phyloP scores from a whole-genome alignment of 805 yeast species.

The Cyberlindnera bimundalis region DNA sequence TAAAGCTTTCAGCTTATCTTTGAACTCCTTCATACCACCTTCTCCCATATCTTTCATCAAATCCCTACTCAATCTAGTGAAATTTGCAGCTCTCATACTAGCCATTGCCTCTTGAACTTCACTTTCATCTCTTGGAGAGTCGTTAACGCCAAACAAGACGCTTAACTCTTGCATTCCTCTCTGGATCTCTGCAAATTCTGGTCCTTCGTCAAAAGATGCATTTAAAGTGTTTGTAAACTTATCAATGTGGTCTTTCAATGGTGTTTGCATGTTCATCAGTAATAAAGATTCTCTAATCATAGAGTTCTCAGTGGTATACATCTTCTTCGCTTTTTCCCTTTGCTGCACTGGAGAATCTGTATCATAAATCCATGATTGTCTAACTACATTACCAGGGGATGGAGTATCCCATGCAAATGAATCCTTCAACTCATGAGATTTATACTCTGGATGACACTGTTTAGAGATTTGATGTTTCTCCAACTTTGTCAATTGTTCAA shows the following conservation, averaged over 20 bases:
- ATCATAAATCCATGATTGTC: conserved; percentile 28
- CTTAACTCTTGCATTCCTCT: conserved; percentile 8
- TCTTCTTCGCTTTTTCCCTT: background rate
- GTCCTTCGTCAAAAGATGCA: conserved; percentile 12
- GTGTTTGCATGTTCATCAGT: conserved; percentile 4
- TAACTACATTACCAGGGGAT: conserved; percentile 18
- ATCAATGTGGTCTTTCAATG: conserved; percentile 8
- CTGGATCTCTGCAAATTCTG: conserved; percentile 10
- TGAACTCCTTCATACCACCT: background rate
- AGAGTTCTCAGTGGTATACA: conserved; percentile 1
- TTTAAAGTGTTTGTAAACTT: conserved; percentile 6
- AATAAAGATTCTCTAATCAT: conserved; percentile 6
- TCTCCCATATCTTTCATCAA: conserved; percentile 7
- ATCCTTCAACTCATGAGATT: conserved; percentile 3
- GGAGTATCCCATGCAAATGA: conserved; percentile 24
- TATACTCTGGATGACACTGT: conserved; percentile 19
- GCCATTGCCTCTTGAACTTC: conserved; percentile 18
- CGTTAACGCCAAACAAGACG: conserved; percentile 6
- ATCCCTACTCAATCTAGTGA: conserved; percentile 17
- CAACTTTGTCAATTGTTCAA: conserved; percentile 22
- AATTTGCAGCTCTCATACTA: conserved; percentile 20
- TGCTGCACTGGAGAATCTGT: conserved; percentile 3
- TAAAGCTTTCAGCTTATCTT: background rate
- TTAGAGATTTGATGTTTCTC: conserved; percentile 24
- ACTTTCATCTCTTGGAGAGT: background rate